phyloP scores from a whole-genome alignment of 352 stramenopile genomes.

The Aphanomyces stellatus region DNA sequence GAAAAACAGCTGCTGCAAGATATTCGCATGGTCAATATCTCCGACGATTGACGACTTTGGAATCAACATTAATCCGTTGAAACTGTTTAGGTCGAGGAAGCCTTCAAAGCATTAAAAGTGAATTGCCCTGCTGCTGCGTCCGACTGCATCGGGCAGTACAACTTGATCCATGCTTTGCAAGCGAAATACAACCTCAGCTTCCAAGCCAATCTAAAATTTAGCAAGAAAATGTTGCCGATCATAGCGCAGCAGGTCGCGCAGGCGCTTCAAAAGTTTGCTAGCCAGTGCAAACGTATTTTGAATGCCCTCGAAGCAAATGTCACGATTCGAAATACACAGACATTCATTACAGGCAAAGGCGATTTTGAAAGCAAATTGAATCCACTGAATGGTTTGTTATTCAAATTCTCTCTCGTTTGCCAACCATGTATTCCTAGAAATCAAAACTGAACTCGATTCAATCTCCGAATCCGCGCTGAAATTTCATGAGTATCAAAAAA shows the following conservation, averaged over 20 bases:
- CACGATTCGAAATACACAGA: constrained; percentile 23
- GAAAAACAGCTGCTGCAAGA: constrained; percentile 58
- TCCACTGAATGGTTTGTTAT: not conserved
- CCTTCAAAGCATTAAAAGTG: constrained; percentile 36
- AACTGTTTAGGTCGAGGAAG: constrained; percentile 40
- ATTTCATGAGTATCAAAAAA: constrained; percentile 65
- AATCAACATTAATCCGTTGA: not conserved
- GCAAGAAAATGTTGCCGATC: constrained; percentile 46
- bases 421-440: constrained; percentile 35
- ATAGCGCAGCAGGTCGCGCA: constrained; percentile 62
- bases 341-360: constrained; percentile 35
- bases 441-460: constrained; percentile 31
- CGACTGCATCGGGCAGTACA: constrained; percentile 32
- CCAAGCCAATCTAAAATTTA: constrained; percentile 54
- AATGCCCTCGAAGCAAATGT: constrained; percentile 34
- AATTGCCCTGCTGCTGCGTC: constrained; percentile 32
- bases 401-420: not conserved
- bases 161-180: constrained; percentile 37
- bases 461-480: constrained; percentile 44
- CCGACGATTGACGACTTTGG: not conserved
- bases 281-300: constrained; percentile 42
- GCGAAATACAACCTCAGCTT: constrained; percentile 38
- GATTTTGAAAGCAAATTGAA: constrained; percentile 47
- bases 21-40: constrained; percentile 33
- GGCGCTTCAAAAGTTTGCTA: constrained; percentile 42